Conservation (phyloP, 202 grass and related monocot genomes). For the Musa balbisiana region DNA sequence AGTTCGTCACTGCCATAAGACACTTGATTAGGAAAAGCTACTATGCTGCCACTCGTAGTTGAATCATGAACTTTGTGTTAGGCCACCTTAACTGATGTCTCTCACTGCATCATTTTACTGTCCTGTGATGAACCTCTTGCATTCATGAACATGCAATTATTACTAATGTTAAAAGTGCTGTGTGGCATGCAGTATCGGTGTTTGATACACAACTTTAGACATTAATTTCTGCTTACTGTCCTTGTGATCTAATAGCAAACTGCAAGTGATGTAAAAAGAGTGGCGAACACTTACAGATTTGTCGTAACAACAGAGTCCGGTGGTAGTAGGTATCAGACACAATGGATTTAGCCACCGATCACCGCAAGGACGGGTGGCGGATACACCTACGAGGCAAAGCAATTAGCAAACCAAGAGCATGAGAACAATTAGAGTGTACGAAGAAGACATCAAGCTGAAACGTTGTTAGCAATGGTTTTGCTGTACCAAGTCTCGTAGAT, state of each 20-base stretch:
- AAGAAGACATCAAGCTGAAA: background rate
- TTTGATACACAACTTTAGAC: background rate
- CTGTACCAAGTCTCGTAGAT: constrained; percentile 50
- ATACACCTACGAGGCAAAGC: constrained; percentile 39
- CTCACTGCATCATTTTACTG: background rate
- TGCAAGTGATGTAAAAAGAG: too few relatives aligned
- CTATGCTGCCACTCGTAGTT: background rate
- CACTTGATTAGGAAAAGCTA: background rate
- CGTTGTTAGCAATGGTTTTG: background rate
- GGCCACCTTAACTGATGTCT: background rate
- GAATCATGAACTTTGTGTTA: background rate
- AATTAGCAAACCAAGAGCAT: background rate
- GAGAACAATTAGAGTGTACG: background rate
- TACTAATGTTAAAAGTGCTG: background rate
- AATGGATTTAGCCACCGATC: constrained; percentile 69
- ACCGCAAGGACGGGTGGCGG: constrained; percentile 45
- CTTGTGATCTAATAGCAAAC: background rate
- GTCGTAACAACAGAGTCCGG: background rate
- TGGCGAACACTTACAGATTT: background rate
- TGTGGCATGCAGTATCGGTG: background rate
- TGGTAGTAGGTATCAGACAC: constrained; percentile 21
- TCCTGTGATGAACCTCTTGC: background rate
- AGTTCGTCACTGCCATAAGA: constrained; percentile 10
- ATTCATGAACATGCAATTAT: background rate
- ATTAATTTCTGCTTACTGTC: background rate